These are phyloP conservation scores for Solanum stenotomum DNA, from an alignment of 257 asterid genomes.

Conservation along the genomic window DNA sequence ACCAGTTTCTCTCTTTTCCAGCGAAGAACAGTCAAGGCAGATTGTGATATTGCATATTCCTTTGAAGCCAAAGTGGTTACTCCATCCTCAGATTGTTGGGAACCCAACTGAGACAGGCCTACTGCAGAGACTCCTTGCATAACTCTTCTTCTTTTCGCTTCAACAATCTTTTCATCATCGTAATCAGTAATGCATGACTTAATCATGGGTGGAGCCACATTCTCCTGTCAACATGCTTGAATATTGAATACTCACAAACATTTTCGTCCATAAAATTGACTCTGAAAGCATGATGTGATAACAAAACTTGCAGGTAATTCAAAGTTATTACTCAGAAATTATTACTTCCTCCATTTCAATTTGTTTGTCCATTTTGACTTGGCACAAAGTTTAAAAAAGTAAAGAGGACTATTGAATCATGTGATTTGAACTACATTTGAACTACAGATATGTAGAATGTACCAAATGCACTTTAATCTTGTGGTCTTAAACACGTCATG, in stretches of 20 bases:
- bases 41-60: constrained; percentile 13
- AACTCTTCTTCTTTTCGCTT: background rate
- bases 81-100: constrained; percentile 1
- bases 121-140: background rate
- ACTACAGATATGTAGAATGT: background rate
- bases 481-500: background rate
- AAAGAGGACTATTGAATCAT: background rate
- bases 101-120: background rate
- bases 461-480: background rate
- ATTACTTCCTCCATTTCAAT: background rate
- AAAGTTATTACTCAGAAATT: background rate
- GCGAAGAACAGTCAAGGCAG: constrained; percentile 36
- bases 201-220: background rate
- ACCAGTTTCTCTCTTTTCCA: constrained; percentile 43
- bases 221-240: constrained; percentile 7
- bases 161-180: constrained; percentile 3
- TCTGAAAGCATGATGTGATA: background rate
- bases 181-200: background rate
- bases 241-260: background rate
- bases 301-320: background rate
- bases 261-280: background rate
- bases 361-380: background rate
- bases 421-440: background rate
- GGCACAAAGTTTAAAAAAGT: background rate
- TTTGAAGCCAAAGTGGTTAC: constrained; percentile 9